Evolutionary conservation across 306 rosid genomes (phyloP).

Genomic region (Mimosa pudica): DNA sequence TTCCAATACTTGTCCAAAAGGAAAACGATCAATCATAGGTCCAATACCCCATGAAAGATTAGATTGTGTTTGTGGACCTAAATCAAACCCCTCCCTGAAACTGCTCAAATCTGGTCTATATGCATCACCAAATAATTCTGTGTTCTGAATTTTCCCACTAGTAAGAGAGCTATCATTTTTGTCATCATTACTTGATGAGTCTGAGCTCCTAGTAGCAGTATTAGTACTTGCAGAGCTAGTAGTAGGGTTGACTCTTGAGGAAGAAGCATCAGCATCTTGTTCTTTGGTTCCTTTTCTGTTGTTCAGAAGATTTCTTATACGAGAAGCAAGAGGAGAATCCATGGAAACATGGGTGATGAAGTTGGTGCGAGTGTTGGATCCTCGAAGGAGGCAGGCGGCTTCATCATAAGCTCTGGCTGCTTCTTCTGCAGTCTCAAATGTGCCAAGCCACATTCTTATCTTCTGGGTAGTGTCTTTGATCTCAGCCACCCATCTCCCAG

Average conservation of each 20-base stretch:
- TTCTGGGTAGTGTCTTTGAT: conserved; percentile 90
- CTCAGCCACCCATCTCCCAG: conserved; percentile 99
- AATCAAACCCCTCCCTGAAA: conserved; percentile 45
- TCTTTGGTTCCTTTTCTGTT: conserved; percentile 46
- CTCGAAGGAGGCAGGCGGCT: conserved; percentile 96
- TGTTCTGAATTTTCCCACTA: conserved; percentile 24
- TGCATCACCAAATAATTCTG: conserved; percentile 49
- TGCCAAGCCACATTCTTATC: conserved; percentile 98
- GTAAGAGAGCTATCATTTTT: conserved; percentile 24
- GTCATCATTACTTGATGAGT: conserved; percentile 28
- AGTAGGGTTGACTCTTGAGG: conserved; percentile 16
- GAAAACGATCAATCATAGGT: conserved; percentile 49
- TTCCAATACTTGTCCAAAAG: conserved; percentile 53
- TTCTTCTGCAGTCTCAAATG: conserved; percentile 93
- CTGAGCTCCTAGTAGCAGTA: background rate
- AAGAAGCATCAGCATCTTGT: conserved; percentile 13
- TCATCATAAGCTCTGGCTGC: conserved; percentile 95
- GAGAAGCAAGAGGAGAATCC: conserved; percentile 83
- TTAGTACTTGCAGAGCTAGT: background rate
- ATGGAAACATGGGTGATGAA: conserved; percentile 75
- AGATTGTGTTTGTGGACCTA: conserved; percentile 38
- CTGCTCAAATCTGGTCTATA: conserved; percentile 77
- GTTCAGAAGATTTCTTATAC: conserved; percentile 72
- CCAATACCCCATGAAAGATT: conserved; percentile 54
- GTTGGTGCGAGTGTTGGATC: conserved; percentile 86